Evolutionary conservation across 2,329 filamentous ascomycete species (phyloP).

Genomic region (Alternaria infectoria): DNA sequence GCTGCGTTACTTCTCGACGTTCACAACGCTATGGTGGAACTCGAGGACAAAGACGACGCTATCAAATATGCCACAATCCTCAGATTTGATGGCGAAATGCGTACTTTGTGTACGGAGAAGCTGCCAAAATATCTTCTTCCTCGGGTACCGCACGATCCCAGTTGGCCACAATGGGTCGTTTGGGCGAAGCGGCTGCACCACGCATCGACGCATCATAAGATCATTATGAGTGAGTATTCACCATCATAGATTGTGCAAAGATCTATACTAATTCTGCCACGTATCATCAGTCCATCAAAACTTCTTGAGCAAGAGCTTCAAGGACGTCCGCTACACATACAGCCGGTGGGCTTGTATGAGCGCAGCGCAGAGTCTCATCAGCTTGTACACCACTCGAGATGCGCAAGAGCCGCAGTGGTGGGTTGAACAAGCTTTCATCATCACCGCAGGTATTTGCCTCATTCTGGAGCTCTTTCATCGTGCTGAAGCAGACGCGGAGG

Average conservation of each 20-base stretch:
- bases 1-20: constrained; percentile 48
- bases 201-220: constrained; percentile 51
- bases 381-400: constrained; percentile 44
- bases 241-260: background rate
- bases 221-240: constrained; percentile 48
- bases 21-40: constrained; percentile 47
- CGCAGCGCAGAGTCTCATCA: constrained; percentile 51
- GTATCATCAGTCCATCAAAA: constrained; percentile 45
- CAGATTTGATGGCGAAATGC: constrained; percentile 49
- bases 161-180: constrained; percentile 50
- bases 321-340: constrained; percentile 51
- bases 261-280: background rate
- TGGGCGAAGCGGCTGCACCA: constrained; percentile 51
- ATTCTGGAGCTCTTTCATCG: constrained; percentile 39
- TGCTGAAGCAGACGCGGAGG: constrained; percentile 27
- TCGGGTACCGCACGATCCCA: constrained; percentile 39
- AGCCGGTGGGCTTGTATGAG: constrained; percentile 52
- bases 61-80: constrained; percentile 51
- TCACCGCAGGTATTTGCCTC: constrained; percentile 39
- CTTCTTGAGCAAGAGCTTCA: constrained; percentile 52
- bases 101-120: constrained; percentile 41
- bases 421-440: constrained; percentile 47
- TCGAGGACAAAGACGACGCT: constrained; percentile 40
- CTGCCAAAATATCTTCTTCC: constrained; percentile 45
- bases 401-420: constrained; percentile 52